Evolutionary conservation across 352 stramenopile genomes (phyloP).

Genomic region (Phytophthora multivora): DNA sequence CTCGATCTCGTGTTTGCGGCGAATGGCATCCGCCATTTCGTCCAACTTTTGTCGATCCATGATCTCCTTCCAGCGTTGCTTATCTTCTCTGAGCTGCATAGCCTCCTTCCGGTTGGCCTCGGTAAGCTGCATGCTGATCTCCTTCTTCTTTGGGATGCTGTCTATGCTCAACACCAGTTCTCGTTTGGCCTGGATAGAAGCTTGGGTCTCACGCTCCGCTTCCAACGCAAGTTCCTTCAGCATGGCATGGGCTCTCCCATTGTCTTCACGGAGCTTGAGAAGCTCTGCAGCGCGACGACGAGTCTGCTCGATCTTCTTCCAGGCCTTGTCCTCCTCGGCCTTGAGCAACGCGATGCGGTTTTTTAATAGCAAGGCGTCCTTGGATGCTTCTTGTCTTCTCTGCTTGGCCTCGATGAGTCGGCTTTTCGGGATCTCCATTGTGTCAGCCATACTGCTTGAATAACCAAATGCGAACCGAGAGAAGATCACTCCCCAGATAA

Average conservation of each 20-base stretch:
- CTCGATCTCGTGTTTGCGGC: constrained; percentile 71
- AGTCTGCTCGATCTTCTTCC: constrained; percentile 89
- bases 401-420: constrained; percentile 82
- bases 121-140: constrained; percentile 69
- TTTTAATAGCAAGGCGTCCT: constrained; percentile 72
- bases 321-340: constrained; percentile 80
- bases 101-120: constrained; percentile 68
- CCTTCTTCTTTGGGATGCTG: constrained; percentile 83
- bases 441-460: constrained; percentile 23
- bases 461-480: constrained; percentile 2
- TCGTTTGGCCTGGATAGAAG: constrained; percentile 71
- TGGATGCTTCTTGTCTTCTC: constrained; percentile 78
- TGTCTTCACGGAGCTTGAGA: constrained; percentile 69
- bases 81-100: constrained; percentile 82
- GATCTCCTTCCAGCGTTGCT: constrained; percentile 76
- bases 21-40: constrained; percentile 66
- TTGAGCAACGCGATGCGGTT: constrained; percentile 86
- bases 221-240: constrained; percentile 63
- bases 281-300: constrained; percentile 72
- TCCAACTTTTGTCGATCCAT: constrained; percentile 71
- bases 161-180: constrained; percentile 82
- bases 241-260: constrained; percentile 63
- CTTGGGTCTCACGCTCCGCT: constrained; percentile 67
- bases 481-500: constrained; percentile 18
- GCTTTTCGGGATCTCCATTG: constrained; percentile 65